These are phyloP conservation scores for fission yeast (Schizosaccharomyces pombe) DNA, from an alignment of 805 yeast species.

Conservation along the genomic window DNA sequence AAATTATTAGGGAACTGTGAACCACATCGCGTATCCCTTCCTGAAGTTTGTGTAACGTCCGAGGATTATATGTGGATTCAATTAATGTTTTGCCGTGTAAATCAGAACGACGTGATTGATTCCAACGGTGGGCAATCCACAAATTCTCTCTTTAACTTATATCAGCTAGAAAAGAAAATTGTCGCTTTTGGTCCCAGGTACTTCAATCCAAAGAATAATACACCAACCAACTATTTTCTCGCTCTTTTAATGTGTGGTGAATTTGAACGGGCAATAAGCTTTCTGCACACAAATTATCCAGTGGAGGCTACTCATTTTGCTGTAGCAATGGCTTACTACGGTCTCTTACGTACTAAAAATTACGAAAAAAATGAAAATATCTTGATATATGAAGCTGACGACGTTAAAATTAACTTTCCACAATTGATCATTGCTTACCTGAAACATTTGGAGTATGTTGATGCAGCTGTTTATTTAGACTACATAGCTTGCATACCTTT, in stretches of 20 bases:
- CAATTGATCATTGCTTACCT: slow-evolving; percentile 59
- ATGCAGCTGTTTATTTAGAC: slow-evolving; percentile 76
- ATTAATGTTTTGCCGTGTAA: slow-evolving; percentile 45
- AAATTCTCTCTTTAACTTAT: neutral
- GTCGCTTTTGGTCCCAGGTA: slow-evolving; percentile 48
- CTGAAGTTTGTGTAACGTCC: slow-evolving; percentile 48
- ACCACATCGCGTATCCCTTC: slow-evolving; percentile 41
- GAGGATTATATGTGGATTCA: slow-evolving; percentile 98
- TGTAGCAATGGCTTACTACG: slow-evolving; percentile 52
- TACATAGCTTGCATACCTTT: slow-evolving; percentile 53
- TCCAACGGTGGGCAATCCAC: neutral
- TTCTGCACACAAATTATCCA: slow-evolving; percentile 38
- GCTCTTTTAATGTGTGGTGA: slow-evolving; percentile 52
- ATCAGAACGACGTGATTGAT: neutral
- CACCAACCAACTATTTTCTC: slow-evolving; percentile 50
- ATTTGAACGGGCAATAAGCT: slow-evolving; percentile 56
- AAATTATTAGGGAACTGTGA: slow-evolving; percentile 80
- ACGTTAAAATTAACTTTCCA: slow-evolving; percentile 23
- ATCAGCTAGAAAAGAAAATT: slow-evolving; percentile 31
- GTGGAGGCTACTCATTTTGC: slow-evolving; percentile 82
- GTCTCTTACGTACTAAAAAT: slow-evolving; percentile 31
- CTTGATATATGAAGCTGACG: neutral
- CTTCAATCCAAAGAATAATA: slow-evolving; percentile 36
- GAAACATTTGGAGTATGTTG: slow-evolving; percentile 57
- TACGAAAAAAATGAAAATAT: slow-evolving; percentile 11